These are phyloP conservation scores for Triticum urartu DNA, from an alignment of 176 grass and related monocot species.

Conservation along the genomic window DNA sequence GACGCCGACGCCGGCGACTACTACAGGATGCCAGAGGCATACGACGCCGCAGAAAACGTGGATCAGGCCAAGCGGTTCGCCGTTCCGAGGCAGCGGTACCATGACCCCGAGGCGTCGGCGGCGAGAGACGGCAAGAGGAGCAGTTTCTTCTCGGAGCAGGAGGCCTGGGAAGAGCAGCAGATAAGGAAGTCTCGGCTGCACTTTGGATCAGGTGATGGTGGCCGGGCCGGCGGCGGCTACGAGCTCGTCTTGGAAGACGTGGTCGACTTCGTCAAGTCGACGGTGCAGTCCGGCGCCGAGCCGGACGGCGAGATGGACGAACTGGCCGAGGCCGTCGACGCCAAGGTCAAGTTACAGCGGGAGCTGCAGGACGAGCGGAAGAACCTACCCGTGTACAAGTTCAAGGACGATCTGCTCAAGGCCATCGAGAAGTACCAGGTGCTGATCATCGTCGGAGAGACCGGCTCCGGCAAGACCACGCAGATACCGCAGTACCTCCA, in stretches of 20 bases:
- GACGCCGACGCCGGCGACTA: neutral
- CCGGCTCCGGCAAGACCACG: conserved; percentile 68
- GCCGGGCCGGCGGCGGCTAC: neutral
- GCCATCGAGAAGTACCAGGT: conserved; percentile 36
- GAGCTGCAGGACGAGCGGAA: conserved; percentile 44
- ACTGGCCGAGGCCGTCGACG: neutral
- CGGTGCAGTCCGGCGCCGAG: neutral
- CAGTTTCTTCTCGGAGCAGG: conserved; percentile 19
- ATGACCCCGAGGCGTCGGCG: neutral
- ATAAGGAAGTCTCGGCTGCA: conserved; percentile 22
- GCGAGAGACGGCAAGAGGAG: neutral
- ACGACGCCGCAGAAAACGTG: conserved; percentile 22
- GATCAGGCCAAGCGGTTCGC: conserved; percentile 34
- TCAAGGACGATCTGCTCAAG: conserved; percentile 42
- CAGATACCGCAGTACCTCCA: conserved; percentile 74
- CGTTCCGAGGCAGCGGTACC: conserved; percentile 11
- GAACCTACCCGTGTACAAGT: conserved; percentile 46
- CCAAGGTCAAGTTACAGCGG: neutral
- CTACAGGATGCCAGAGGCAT: conserved; percentile 42
- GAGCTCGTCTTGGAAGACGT: conserved; percentile 21
- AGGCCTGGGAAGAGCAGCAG: conserved; percentile 43
- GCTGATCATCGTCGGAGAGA: conserved; percentile 56
- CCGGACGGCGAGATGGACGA: conserved; percentile 14
- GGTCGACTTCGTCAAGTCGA: conserved; percentile 32
- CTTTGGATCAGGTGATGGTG: conserved; percentile 25